Conservation (phyloP, 2,329 filamentous ascomycete genomes). For the Pyrenophora tritici-repentis region DNA sequence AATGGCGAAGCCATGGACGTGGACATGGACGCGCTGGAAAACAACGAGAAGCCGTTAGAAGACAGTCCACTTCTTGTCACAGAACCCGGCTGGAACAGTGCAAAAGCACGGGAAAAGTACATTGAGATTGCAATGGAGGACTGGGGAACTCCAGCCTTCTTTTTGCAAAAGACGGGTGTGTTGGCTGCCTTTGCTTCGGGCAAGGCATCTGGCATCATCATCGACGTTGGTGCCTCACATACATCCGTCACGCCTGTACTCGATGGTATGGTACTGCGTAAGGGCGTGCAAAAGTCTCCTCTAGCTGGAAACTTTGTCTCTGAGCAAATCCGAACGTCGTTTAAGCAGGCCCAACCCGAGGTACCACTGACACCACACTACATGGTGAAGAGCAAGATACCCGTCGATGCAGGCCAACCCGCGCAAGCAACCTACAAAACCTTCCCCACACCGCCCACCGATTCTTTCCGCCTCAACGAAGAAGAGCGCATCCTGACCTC, state of each 20-base stretch:
- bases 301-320: conserved; percentile 90
- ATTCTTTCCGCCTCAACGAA: conserved; percentile 80
- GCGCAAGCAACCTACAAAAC: conserved; percentile 75
- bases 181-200: conserved; percentile 90
- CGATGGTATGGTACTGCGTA: conserved; percentile 94
- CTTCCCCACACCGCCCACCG: conserved; percentile 65
- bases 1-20: conserved; percentile 60
- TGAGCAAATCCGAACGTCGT: conserved; percentile 81
- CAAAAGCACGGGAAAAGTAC: conserved; percentile 87
- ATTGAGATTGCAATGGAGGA: conserved; percentile 97
- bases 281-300: conserved; percentile 77
- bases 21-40: conserved; percentile 63
- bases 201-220: conserved; percentile 88
- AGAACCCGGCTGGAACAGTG: conserved; percentile 88
- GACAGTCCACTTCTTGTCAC: conserved; percentile 94
- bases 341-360: conserved; percentile 67
- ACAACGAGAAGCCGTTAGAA: conserved; percentile 73
- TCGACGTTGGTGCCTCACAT: conserved; percentile 88
- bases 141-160: conserved; percentile 95
- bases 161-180: conserved; percentile 85
- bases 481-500: conserved; percentile 93
- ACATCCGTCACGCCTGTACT: conserved; percentile 89
- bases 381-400: conserved; percentile 82
- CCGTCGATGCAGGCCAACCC: conserved; percentile 83
- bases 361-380: conserved; percentile 84